These are phyloP conservation scores for Aspergillus chevalieri DNA, from an alignment of 2,329 filamentous ascomycete species.

Conservation along the genomic window DNA sequence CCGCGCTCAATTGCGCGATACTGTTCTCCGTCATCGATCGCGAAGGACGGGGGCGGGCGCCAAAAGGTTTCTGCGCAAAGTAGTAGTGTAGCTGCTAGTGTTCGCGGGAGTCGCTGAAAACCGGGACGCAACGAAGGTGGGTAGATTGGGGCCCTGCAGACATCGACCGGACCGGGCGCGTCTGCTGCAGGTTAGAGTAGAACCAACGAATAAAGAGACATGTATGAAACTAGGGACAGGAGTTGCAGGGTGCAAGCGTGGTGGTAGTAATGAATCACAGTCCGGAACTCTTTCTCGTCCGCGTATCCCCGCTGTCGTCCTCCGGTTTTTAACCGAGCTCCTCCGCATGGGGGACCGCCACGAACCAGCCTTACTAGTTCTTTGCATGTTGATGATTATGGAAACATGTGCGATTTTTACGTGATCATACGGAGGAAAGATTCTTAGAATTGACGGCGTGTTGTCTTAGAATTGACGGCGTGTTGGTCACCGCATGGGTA, in stretches of 20 bases:
- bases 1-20: conserved; percentile 16
- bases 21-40: conserved; percentile 27
- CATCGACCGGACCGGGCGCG: conserved; percentile 11
- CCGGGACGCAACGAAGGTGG: conserved; percentile 14
- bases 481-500: not conserved
- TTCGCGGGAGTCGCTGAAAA: conserved; percentile 10
- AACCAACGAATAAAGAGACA: not conserved
- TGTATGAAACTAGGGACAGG: conserved; percentile 3
- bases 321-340: conserved; percentile 12
- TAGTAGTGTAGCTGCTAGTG: conserved; percentile 2
- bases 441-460: not conserved
- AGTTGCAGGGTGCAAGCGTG: conserved; percentile 5
- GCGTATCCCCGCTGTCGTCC: conserved; percentile 12
- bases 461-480: not conserved
- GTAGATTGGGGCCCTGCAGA: conserved; percentile 24
- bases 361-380: too few species aligned
- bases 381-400: too few species aligned
- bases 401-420: too few species aligned
- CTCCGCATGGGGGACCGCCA: conserved; percentile 14
- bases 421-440: too few species aligned
- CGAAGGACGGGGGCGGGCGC: conserved; percentile 7
- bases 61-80: conserved; percentile 18
- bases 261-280: not conserved
- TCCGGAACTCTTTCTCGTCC: conserved; percentile 1
- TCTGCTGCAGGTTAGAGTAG: not conserved